phyloP scores from a whole-genome alignment of 345 rosid genomes.

The Eucalyptus dawsonii region DNA sequence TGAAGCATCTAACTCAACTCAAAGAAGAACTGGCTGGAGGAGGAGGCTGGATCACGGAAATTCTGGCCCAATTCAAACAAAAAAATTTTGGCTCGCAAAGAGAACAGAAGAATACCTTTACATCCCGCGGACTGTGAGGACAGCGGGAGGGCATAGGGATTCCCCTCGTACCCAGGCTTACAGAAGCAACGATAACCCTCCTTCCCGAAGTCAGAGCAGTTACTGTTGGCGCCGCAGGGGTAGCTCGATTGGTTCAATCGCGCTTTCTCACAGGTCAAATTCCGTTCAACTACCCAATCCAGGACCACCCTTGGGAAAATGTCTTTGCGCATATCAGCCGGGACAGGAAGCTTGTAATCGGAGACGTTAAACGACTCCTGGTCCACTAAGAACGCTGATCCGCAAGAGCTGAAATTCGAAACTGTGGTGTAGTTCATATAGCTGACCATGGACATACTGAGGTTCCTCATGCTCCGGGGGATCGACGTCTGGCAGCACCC shows the following conservation, averaged over 20 bases:
- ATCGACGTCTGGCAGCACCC: background rate
- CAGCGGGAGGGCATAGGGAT: background rate
- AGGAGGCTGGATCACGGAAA: background rate
- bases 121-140: background rate
- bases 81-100: background rate
- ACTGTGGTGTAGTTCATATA: rapidly evolving
- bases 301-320: background rate
- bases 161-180: background rate
- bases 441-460: rapidly evolving
- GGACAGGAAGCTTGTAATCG: background rate
- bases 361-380: background rate
- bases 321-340: background rate
- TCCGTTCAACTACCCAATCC: background rate
- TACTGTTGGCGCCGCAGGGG: background rate
- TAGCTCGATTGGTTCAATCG: background rate
- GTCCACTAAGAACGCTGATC: background rate
- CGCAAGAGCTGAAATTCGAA: background rate
- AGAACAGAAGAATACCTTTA: background rate
- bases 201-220: too few species aligned
- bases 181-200: background rate
- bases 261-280: background rate
- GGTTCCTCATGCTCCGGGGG: background rate
- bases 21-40: background rate
- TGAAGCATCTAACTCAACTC: background rate
- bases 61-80: background rate